Evolutionary conservation across 1,284 basidiomycete genomes (phyloP).

Genomic region (Ustilago xerochloae): DNA sequence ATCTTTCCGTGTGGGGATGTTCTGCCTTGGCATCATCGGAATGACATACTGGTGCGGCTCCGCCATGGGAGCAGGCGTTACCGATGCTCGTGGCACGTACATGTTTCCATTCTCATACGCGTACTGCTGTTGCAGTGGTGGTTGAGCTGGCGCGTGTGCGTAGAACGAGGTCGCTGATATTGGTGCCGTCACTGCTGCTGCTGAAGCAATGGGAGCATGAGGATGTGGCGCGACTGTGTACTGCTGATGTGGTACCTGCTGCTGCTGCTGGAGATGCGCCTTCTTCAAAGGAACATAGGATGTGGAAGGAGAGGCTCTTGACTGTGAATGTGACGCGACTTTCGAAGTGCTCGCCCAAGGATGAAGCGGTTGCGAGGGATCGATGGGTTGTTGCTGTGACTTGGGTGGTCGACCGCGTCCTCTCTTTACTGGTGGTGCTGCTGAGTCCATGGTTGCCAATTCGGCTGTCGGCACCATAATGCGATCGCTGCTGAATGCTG

Average conservation of each 20-base stretch:
- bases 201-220: not conserved
- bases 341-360: slow-evolving; percentile 22
- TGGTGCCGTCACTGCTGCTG: not conserved
- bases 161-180: not conserved
- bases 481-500: not conserved
- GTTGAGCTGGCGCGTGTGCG: not conserved
- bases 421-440: not conserved
- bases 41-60: not conserved
- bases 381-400: slow-evolving; percentile 9
- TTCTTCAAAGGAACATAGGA: not conserved
- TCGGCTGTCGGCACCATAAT: not conserved
- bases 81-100: not conserved
- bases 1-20: slow-evolving; percentile 21
- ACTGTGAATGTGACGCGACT: not conserved
- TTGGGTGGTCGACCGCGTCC: slow-evolving; percentile 16
- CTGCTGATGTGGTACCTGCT: not conserved
- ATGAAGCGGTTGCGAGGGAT: slow-evolving; percentile 22
- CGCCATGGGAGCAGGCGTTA: not conserved
- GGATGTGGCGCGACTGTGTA: not conserved
- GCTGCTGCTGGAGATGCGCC: not conserved
- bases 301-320: not conserved
- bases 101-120: no score
- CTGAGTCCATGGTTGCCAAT: not conserved
- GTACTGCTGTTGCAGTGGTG: not conserved
- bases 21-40: slow-evolving; percentile 1